A percentile compares a stretch with the other conserved stretches of the same genome.
phyloP scores from a whole-genome alignment of 306 rosid genomes.

The Cicer yamashitae region DNA sequence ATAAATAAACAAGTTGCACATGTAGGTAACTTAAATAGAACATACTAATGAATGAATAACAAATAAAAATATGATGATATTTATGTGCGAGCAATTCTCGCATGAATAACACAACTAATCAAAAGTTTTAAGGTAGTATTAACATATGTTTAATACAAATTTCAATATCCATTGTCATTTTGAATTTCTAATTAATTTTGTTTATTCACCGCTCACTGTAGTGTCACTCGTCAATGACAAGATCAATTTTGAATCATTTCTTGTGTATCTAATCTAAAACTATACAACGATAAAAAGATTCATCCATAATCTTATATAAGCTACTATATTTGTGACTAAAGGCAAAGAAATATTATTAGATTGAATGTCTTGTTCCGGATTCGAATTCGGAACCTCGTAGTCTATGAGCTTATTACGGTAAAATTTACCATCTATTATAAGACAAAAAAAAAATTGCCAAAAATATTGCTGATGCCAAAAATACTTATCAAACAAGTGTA shows the following conservation, averaged over 20 bases:
- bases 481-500: conserved; percentile 39
- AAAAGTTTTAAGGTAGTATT: not conserved
- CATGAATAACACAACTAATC: not conserved
- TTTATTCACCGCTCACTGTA: not conserved
- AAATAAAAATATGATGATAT: conserved; percentile 4
- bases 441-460: no score
- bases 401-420: no score
- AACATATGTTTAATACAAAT: not conserved
- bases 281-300: conserved; percentile 39
- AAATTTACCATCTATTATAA: no score
- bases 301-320: not conserved
- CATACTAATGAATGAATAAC: not conserved
- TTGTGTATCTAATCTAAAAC: not conserved
- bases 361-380: no score
- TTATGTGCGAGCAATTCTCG: not conserved
- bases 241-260: not conserved
- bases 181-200: not conserved
- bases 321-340: not conserved
- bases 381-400: no score
- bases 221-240: not conserved
- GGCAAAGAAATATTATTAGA: no score
- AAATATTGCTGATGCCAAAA: conserved; percentile 45
- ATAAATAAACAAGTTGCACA: not conserved
- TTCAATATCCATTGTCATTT: not conserved
- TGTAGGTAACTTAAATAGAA: not conserved